Percentiles rank a stretch among this genome's conserved stretches.
phyloP scores from a whole-genome alignment of 2,329 filamentous ascomycete species.

The Sporothrix euskadiensis region DNA sequence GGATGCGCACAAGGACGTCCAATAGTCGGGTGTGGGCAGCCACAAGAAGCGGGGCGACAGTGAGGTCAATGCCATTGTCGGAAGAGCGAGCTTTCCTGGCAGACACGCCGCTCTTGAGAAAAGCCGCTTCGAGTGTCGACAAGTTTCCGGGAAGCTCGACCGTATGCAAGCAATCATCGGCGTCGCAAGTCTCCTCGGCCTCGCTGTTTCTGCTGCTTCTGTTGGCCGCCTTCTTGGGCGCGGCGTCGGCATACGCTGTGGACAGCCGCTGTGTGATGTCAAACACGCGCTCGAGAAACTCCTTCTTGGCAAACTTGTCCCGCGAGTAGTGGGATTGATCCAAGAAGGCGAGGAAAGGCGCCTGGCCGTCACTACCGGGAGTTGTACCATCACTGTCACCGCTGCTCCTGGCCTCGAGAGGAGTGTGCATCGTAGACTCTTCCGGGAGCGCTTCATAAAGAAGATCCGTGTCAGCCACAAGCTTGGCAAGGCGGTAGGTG shows the following conservation, averaged over 20 bases:
- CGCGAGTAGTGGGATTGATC: not conserved
- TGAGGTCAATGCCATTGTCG: slow-evolving; percentile 37
- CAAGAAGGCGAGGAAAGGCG: slow-evolving; percentile 27
- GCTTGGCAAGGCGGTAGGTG: not conserved
- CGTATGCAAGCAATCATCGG: not conserved
- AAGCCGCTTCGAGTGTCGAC: not conserved
- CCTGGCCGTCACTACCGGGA: not conserved
- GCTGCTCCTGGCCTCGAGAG: not conserved
- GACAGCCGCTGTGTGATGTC: slow-evolving; percentile 15
- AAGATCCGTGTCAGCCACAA: not conserved
- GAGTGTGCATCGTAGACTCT: not conserved
- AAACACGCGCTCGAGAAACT: slow-evolving; percentile 14
- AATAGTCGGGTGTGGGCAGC: slow-evolving; percentile 44
- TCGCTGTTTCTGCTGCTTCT: no score
- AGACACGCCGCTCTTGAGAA: not conserved
- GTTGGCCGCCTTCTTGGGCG: not conserved
- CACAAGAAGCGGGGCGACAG: slow-evolving; percentile 43
- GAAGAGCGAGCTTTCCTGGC: not conserved
- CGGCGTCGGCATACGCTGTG: not conserved
- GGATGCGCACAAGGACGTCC: slow-evolving; percentile 42
- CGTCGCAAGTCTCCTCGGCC: not conserved
- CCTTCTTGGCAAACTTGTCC: slow-evolving; percentile 16
- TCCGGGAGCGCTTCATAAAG: not conserved
- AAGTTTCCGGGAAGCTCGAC: not conserved
- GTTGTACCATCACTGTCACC: not conserved